Percentiles rank a stretch among this genome's conserved stretches.
These are phyloP conservation scores for Rhizopus stolonifer DNA, from an alignment of 371 early-diverging fungal genomes.

Conservation along the genomic window DNA sequence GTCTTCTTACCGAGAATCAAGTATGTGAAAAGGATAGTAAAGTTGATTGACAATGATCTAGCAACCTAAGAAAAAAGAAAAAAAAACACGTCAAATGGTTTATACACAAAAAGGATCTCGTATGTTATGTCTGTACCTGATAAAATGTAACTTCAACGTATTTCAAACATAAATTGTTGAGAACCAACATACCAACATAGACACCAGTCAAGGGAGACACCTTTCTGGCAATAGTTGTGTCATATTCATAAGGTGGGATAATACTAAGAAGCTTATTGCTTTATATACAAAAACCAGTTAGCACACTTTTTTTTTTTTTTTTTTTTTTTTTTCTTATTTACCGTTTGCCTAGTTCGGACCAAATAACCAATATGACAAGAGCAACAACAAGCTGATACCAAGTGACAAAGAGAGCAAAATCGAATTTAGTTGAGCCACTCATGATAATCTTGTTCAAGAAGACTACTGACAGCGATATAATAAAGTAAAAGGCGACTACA, in stretches of 20 bases:
- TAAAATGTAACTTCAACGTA: constrained; percentile 75
- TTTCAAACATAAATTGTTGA: constrained; percentile 71
- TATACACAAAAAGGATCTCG: neutral
- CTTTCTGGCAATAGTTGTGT: constrained; percentile 50
- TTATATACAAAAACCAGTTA: neutral
- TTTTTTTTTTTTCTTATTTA: constrained; percentile 22
- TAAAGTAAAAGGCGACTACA: constrained; percentile 69
- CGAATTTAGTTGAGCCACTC: constrained; percentile 60
- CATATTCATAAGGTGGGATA: constrained; percentile 72
- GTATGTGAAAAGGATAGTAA: constrained; percentile 71
- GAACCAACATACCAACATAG: constrained; percentile 71
- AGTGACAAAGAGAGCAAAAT: constrained; percentile 69
- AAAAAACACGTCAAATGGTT: neutral
- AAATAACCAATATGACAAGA: constrained; percentile 55
- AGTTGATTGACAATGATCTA: constrained; percentile 70
- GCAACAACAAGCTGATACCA: constrained; percentile 73
- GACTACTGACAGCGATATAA: constrained; percentile 71
- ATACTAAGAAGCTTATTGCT: constrained; percentile 59
- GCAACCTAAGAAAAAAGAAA: constrained; percentile 47
- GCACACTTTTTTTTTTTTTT: neutral
- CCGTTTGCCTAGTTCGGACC: constrained; percentile 64
- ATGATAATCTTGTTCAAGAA: constrained; percentile 76
- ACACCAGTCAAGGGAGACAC: constrained; percentile 68
- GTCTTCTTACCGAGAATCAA: constrained; percentile 61
- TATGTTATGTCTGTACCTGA: constrained; percentile 40